phyloP scores from a whole-genome alignment of 345 rosid genomes.

The Crucihimalaya himalaica region DNA sequence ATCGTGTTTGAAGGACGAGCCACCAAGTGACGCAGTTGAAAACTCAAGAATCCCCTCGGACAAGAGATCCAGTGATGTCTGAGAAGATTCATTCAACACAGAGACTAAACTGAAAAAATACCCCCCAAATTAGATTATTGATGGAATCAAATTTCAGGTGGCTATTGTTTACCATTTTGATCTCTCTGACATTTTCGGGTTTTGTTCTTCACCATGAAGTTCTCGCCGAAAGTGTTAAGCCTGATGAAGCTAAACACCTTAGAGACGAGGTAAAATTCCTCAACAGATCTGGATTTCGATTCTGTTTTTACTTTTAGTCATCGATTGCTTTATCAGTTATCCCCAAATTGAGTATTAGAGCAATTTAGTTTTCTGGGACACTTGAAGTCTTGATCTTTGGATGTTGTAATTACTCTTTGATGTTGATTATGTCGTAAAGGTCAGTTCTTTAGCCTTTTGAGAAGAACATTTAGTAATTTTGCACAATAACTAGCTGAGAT shows the following conservation, averaged over 20 bases:
- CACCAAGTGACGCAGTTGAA: constrained; percentile 34
- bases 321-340: background rate
- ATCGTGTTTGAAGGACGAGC: constrained; percentile 26
- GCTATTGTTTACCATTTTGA: constrained; percentile 37
- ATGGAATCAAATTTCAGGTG: constrained; percentile 36
- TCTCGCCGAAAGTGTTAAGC: constrained; percentile 67
- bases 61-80: constrained; percentile 29
- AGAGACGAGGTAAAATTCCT: constrained; percentile 74
- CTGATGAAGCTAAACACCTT: constrained; percentile 74
- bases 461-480: background rate
- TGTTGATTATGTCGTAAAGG: background rate
- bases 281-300: background rate
- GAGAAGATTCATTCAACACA: constrained; percentile 10
- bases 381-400: constrained; percentile 25
- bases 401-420: background rate
- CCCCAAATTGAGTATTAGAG: background rate
- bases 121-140: background rate
- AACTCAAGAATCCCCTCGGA: constrained; percentile 28
- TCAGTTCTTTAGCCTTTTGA: constrained; percentile 2
- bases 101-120: background rate
- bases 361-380: background rate
- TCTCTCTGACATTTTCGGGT: constrained; percentile 32
- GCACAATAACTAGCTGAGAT: background rate
- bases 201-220: constrained; percentile 36
- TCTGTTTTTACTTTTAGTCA: background rate